Evolutionary conservation across 352 stramenopile species (phyloP).

Genomic region (Globisporangium iwayamae): DNA sequence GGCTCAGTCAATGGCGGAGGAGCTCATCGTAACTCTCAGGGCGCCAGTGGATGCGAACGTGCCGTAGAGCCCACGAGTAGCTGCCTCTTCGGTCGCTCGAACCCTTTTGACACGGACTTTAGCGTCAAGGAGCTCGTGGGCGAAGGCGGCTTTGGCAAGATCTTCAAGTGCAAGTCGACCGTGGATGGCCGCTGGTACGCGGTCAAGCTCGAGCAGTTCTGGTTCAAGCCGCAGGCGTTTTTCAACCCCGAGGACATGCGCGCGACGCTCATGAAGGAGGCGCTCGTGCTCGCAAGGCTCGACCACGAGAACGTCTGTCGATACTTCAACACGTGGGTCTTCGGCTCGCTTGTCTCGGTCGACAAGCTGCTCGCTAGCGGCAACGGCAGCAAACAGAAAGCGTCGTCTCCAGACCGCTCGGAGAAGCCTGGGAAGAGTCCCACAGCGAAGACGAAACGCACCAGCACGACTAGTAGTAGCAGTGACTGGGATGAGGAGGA

Average conservation of each 20-base stretch:
- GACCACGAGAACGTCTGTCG: conserved; percentile 94
- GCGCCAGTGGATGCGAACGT: conserved; percentile 16
- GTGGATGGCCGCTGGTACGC: conserved; percentile 71
- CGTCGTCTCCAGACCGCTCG: neutral
- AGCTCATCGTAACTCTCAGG: neutral
- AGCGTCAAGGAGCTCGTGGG: conserved; percentile 59
- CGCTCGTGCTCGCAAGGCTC: conserved; percentile 88
- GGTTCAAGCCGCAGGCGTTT: conserved; percentile 79
- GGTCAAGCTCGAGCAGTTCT: conserved; percentile 80
- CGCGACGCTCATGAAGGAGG: conserved; percentile 91
- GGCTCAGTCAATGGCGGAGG: too few relatives aligned
- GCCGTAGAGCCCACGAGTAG: conserved; percentile 25
- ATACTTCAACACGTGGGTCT: conserved; percentile 88
- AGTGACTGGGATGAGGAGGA: neutral
- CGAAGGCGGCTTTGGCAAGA: conserved; percentile 72
- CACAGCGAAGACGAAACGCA: neutral
- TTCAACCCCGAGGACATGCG: conserved; percentile 81
- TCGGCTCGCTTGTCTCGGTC: conserved; percentile 59
- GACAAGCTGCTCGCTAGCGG: conserved; percentile 26
- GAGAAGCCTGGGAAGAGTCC: neutral
- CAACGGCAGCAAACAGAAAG: neutral
- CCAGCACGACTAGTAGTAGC: conserved; percentile 13
- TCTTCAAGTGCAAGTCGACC: conserved; percentile 77
- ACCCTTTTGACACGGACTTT: conserved; percentile 82
- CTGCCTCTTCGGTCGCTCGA: conserved; percentile 57